Percentiles rank a stretch among this genome's conserved stretches.
Conservation (phyloP, 2,329 filamentous ascomycete species). For the Exophiala dermatitidis region DNA sequence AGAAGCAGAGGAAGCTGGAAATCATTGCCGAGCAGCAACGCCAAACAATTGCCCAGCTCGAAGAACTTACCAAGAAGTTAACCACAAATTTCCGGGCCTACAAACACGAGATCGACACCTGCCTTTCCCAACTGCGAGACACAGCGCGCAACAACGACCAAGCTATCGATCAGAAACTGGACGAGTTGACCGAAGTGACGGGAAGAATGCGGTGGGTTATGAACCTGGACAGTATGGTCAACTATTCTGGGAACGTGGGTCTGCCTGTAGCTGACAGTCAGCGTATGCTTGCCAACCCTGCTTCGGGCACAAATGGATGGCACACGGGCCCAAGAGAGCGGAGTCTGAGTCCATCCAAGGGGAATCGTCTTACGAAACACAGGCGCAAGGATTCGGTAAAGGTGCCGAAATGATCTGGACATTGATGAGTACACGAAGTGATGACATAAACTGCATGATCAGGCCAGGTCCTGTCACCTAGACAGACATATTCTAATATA, state of each 20-base stretch:
- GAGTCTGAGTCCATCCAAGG: conserved; percentile 17
- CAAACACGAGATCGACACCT: conserved; percentile 37
- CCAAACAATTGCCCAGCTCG: conserved; percentile 36
- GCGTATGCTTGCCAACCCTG: neutral
- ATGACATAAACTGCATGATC: conserved; percentile 10
- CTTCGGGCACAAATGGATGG: neutral
- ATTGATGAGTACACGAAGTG: conserved; percentile 20
- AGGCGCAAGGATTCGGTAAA: conserved; percentile 24
- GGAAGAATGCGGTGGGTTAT: conserved; percentile 45
- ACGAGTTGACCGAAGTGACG: conserved; percentile 37
- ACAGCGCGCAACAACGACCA: conserved; percentile 26
- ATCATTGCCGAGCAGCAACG: conserved; percentile 42
- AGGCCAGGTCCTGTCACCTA: neutral
- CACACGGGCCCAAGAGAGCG: conserved; percentile 7
- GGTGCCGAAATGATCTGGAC: conserved; percentile 15
- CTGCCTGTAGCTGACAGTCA: neutral
- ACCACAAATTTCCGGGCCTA: conserved; percentile 38
- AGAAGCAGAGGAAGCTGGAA: conserved; percentile 37
- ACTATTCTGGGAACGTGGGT: conserved; percentile 7
- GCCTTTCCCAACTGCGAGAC: conserved; percentile 30
- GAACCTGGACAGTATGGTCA: conserved; percentile 35
- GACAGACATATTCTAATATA: conserved; percentile 5
- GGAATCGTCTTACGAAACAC: conserved; percentile 16
- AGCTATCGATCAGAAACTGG: conserved; percentile 34
- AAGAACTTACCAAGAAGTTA: conserved; percentile 37